Evolutionary conservation across 768 basidiomycete species (phyloP).

Genomic region (Tylopilus vinaceipallidus): DNA sequence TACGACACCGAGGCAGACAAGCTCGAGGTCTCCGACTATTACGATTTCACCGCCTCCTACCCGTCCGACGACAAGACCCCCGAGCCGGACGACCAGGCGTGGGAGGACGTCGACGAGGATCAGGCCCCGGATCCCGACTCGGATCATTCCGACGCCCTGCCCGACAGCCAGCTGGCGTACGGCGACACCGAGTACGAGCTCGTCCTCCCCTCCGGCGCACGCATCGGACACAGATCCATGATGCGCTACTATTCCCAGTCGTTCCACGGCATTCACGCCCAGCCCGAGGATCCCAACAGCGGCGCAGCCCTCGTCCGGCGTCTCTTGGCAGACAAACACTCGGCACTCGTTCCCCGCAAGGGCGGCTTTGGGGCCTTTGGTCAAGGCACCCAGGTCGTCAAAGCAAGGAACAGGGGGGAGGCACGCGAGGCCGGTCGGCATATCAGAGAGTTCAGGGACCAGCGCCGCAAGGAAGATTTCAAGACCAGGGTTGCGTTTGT

Average conservation of each 20-base stretch:
- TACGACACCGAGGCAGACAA: constrained; percentile 80
- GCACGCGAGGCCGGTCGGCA: constrained; percentile 90
- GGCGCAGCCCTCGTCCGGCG: constrained; percentile 75
- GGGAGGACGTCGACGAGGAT: constrained; percentile 36
- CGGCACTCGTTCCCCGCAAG: constrained; percentile 77
- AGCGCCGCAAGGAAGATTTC: constrained; percentile 75
- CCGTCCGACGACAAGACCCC: constrained; percentile 38
- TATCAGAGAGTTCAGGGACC: constrained; percentile 80
- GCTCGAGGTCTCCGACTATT: constrained; percentile 88
- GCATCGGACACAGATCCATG: constrained; percentile 90
- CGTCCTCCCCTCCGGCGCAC: constrained; percentile 87
- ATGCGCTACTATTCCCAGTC: constrained; percentile 84
- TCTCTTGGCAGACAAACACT: constrained; percentile 78
- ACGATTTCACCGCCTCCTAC: constrained; percentile 86
- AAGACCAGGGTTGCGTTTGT: constrained; percentile 79
- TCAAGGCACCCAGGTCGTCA: constrained; percentile 75
- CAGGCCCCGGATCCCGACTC: constrained; percentile 32
- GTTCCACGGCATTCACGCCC: constrained; percentile 48
- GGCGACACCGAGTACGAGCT: constrained; percentile 85
- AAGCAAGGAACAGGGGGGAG: constrained; percentile 92
- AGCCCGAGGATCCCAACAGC: constrained; percentile 62
- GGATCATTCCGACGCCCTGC: constrained; percentile 41
- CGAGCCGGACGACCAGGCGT: constrained; percentile 34
- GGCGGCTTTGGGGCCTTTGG: constrained; percentile 91
- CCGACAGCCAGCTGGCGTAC: constrained; percentile 60